Percentiles rank a stretch among this genome's conserved stretches.
Conservation (phyloP, 257 asterid species). For the Przewalskia tangutica region DNA sequence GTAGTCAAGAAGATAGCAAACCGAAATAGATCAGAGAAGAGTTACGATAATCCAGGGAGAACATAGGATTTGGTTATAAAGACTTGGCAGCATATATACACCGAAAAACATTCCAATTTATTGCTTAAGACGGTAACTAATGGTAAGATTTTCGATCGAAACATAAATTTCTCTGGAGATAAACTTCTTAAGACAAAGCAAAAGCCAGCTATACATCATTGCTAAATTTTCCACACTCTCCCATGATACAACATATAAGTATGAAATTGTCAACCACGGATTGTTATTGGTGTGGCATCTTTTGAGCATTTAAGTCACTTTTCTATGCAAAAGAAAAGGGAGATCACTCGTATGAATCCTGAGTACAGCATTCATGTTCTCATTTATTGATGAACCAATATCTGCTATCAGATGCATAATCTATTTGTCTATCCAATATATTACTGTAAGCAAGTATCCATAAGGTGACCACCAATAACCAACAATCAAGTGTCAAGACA, state of each 20-base stretch:
- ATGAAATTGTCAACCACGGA: background rate
- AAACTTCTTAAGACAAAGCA: background rate
- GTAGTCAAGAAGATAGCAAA: background rate
- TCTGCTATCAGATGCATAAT: background rate
- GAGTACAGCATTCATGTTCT: background rate
- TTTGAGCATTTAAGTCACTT: background rate
- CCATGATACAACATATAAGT: background rate
- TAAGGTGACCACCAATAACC: background rate
- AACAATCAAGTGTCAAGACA: background rate
- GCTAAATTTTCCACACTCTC: background rate
- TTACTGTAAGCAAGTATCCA: background rate
- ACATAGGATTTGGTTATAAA: background rate
- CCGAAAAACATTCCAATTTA: background rate
- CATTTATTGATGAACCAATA: background rate
- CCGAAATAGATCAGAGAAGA: background rate
- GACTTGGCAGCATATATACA: background rate
- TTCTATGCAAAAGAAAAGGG: background rate
- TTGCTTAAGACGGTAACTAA: background rate
- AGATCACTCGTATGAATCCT: background rate
- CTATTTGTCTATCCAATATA: background rate
- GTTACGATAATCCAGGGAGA: background rate
- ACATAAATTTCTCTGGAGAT: background rate
- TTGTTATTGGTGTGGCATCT: background rate
- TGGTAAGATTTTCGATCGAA: background rate
- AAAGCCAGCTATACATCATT: background rate